phyloP scores from a whole-genome alignment of 148 eudicot genomes.

The Silene latifolia region DNA sequence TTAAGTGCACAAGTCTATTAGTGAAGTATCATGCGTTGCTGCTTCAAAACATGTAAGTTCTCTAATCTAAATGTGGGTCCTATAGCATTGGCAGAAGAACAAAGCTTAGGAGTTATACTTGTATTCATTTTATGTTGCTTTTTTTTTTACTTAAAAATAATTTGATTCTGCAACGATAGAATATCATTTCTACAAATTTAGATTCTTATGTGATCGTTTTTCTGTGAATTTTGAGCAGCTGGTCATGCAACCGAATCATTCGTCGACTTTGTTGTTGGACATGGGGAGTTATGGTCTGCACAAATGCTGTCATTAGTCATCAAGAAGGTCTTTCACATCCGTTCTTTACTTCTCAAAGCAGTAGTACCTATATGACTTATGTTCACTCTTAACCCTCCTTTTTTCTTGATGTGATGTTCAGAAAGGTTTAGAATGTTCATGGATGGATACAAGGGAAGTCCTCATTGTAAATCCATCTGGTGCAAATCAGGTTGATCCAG shows the following conservation, averaged over 20 bases:
- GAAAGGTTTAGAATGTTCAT: constrained; percentile 72
- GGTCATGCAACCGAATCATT: constrained; percentile 98
- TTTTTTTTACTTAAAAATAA: neutral
- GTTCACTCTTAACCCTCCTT: constrained; percentile 9
- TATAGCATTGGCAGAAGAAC: neutral
- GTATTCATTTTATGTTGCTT: neutral
- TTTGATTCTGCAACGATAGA: neutral
- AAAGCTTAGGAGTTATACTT: neutral
- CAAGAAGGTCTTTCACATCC: constrained; percentile 58
- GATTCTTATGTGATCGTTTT: neutral
- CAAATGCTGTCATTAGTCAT: constrained; percentile 71
- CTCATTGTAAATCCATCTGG: constrained; percentile 76
- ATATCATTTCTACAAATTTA: neutral
- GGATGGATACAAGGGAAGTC: constrained; percentile 99
- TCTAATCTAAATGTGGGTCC: neutral
- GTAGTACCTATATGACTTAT: neutral
- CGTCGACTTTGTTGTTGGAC: constrained; percentile 93
- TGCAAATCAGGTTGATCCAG: constrained; percentile 94
- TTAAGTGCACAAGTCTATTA: neutral
- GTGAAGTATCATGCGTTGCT: neutral
- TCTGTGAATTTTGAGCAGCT: constrained; percentile 43
- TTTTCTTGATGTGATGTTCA: constrained; percentile 26
- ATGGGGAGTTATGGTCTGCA: constrained; percentile 99
- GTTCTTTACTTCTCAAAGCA: constrained; percentile 2
- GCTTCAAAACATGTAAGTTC: neutral